These are phyloP conservation scores for Schizosaccharomyces osmophilus DNA, from an alignment of 805 yeast species.

Conservation along the genomic window DNA sequence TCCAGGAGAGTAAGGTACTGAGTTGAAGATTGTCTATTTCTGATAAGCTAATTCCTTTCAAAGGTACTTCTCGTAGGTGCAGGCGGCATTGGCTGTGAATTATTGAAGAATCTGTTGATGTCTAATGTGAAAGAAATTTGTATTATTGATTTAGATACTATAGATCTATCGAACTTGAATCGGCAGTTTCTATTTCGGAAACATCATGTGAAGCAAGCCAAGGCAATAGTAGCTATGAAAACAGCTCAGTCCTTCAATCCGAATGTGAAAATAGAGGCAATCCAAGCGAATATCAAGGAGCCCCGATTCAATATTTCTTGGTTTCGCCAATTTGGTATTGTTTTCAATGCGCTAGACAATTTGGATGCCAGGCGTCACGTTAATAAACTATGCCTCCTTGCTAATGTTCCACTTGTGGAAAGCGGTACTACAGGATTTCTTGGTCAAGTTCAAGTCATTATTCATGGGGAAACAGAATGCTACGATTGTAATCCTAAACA, in stretches of 20 bases:
- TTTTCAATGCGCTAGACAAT: slow-evolving; percentile 85
- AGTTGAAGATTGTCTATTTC: background rate
- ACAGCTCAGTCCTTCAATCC: slow-evolving; percentile 55
- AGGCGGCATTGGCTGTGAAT: slow-evolving; percentile 90
- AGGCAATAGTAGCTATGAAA: slow-evolving; percentile 37
- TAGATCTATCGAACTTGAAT: slow-evolving; percentile 75
- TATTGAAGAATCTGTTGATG: slow-evolving; percentile 53
- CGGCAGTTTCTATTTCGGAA: slow-evolving; percentile 79
- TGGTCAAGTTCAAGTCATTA: slow-evolving; percentile 85
- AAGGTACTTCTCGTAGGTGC: slow-evolving; percentile 75
- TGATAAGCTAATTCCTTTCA: background rate
- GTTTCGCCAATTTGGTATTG: slow-evolving; percentile 51
- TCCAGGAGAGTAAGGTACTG: background rate
- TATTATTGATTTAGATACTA: slow-evolving; percentile 78
- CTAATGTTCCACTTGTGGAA: slow-evolving; percentile 60
- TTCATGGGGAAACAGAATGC: slow-evolving; percentile 50
- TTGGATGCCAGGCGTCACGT: slow-evolving; percentile 72
- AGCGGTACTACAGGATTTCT: slow-evolving; percentile 86
- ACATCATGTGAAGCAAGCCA: slow-evolving; percentile 71
- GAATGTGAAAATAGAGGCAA: slow-evolving; percentile 45
- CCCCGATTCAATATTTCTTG: slow-evolving; percentile 49
- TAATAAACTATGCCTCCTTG: slow-evolving; percentile 53
- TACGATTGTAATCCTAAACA: slow-evolving; percentile 77
- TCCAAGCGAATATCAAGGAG: slow-evolving; percentile 76
- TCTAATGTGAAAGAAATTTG: slow-evolving; percentile 72